Evolutionary conservation across 257 asterid genomes (phyloP).

Genomic region (Craterostigma plantagineum): DNA sequence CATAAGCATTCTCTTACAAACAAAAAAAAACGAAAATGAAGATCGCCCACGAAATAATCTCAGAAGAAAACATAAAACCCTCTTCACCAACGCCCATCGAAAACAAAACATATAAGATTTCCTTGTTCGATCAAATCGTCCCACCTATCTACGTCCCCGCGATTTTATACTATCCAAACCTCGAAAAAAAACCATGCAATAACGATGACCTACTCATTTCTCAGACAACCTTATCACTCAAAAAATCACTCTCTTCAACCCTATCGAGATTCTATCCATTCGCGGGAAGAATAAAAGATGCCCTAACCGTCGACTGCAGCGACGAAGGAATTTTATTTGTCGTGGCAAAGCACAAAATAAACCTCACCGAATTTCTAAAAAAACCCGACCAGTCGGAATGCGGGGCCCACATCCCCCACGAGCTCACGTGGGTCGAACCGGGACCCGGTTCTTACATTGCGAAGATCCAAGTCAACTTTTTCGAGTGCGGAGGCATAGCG

Average conservation of each 20-base stretch:
- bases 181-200: not conserved
- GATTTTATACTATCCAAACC: constrained; percentile 18
- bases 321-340: constrained; percentile 22
- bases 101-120: constrained; percentile 18
- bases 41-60: constrained; percentile 21
- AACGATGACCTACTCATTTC: constrained; percentile 7
- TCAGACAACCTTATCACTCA: constrained; percentile 10
- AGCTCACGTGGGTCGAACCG: constrained; percentile 19
- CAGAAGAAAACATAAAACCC: constrained; percentile 28
- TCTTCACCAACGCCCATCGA: constrained; percentile 22
- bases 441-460: constrained; percentile 20
- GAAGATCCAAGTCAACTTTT: constrained; percentile 20
- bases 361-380: constrained; percentile 12
- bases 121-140: constrained; percentile 31
- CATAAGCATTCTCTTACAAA: not conserved
- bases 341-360: constrained; percentile 9
- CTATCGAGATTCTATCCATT: constrained; percentile 24
- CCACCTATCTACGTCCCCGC: constrained; percentile 25
- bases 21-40: constrained; percentile 8
- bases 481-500: constrained; percentile 24
- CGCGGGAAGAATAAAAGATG: constrained; percentile 23
- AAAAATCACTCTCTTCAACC: constrained; percentile 20
- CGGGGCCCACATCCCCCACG: constrained; percentile 20
- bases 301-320: constrained; percentile 19
- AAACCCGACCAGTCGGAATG: constrained; percentile 15